These are phyloP conservation scores for Pyricularia pennisetigena DNA, from an alignment of 2,329 filamentous ascomycete species.

Conservation along the genomic window DNA sequence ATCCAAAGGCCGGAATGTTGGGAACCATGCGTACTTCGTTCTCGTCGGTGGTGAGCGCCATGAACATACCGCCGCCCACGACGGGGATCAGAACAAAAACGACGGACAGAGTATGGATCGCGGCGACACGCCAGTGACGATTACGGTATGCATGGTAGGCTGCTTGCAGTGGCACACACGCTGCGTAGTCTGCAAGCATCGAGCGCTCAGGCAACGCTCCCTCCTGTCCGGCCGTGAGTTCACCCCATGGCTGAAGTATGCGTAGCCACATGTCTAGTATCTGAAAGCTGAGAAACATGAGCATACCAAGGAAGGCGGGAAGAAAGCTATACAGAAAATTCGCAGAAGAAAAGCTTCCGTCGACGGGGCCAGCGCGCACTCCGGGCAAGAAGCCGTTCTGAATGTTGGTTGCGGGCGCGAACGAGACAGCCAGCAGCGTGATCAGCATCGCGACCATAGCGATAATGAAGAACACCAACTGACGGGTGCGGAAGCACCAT, in stretches of 20 bases:
- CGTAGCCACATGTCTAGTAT: slow-evolving; percentile 57
- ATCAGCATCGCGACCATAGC: slow-evolving; percentile 51
- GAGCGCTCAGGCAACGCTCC: slow-evolving; percentile 54
- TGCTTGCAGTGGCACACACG: slow-evolving; percentile 51
- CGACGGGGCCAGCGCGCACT: slow-evolving; percentile 49
- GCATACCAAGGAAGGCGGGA: slow-evolving; percentile 55
- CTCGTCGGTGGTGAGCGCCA: slow-evolving; percentile 49
- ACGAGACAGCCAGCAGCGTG: slow-evolving; percentile 69
- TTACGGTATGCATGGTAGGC: slow-evolving; percentile 48
- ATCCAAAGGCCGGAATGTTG: slow-evolving; percentile 62
- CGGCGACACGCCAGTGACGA: slow-evolving; percentile 55
- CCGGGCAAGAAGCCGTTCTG: slow-evolving; percentile 61
- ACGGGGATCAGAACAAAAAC: slow-evolving; percentile 55
- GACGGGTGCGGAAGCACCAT: slow-evolving; percentile 61
- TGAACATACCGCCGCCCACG: slow-evolving; percentile 61
- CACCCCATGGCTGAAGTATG: slow-evolving; percentile 59
- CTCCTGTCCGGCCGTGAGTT: slow-evolving; percentile 37
- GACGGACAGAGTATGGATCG: slow-evolving; percentile 48
- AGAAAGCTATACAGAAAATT: slow-evolving; percentile 82
- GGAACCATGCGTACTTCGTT: slow-evolving; percentile 56
- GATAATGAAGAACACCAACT: slow-evolving; percentile 57
- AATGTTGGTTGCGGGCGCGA: slow-evolving; percentile 58
- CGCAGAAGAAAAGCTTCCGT: slow-evolving; percentile 66
- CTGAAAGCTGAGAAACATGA: slow-evolving; percentile 58
- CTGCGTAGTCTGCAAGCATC: slow-evolving; percentile 61